Evolutionary conservation across 345 rosid species (phyloP).

Genomic region (Populus tremula): DNA sequence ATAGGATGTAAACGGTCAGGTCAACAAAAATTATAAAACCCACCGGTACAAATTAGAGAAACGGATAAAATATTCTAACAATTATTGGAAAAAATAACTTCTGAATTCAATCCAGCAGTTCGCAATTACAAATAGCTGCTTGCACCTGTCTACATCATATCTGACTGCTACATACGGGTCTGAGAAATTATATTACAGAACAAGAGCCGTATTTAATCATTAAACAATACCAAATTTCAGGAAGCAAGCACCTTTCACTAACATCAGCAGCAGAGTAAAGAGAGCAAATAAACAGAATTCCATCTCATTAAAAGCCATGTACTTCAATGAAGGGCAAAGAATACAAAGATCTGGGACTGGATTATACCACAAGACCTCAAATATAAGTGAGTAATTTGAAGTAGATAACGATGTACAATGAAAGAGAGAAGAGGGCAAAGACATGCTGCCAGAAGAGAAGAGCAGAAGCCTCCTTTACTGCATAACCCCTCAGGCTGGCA

Average conservation of each 20-base stretch:
- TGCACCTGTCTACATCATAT: not conserved
- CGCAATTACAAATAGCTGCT: not conserved
- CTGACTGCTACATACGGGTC: not conserved
- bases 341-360: not conserved
- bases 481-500: slow-evolving; percentile 85
- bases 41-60: too few relatives aligned
- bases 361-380: slow-evolving; percentile 16
- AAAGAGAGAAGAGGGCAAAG: slow-evolving; percentile 70
- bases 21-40: too few relatives aligned
- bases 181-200: not conserved
- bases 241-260: not conserved
- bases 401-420: slow-evolving; percentile 66
- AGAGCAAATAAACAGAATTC: not conserved
- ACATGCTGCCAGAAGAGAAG: slow-evolving; percentile 94
- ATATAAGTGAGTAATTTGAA: slow-evolving; percentile 47
- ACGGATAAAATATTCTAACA: not conserved
- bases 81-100: not conserved
- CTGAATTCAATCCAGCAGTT: not conserved
- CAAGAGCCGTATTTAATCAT: not conserved
- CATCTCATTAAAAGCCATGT: not conserved
- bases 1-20: too few relatives aligned
- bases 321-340: not conserved
- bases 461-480: slow-evolving; percentile 81
- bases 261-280: not conserved
- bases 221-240: not conserved